Conservation (phyloP, 345 rosid species). For the Microthlaspi erraticum region DNA sequence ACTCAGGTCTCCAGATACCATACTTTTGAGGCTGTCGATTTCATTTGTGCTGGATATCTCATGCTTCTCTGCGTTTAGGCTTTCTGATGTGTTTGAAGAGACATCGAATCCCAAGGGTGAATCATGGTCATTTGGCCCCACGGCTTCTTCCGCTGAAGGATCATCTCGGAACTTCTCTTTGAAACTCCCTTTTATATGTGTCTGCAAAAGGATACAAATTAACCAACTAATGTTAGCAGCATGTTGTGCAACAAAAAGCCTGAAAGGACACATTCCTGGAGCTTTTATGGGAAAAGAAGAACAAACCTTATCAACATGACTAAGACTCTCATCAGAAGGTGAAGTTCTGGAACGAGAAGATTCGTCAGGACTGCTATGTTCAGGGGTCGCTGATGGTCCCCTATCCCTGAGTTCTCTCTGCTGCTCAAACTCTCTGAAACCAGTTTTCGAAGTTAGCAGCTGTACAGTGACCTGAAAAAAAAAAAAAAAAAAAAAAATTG, state of each 20-base stretch:
- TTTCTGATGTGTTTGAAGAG: conserved; percentile 87
- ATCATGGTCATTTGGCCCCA: conserved; percentile 55
- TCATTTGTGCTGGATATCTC: conserved; percentile 76
- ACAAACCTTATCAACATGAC: conserved; percentile 65
- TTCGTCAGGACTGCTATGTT: conserved; percentile 64
- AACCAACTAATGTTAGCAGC: neutral
- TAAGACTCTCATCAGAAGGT: conserved; percentile 60
- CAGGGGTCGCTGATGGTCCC: conserved; percentile 67
- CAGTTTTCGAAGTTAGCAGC: conserved; percentile 95
- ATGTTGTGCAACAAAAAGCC: conserved; percentile 7
- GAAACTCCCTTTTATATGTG: conserved; percentile 60
- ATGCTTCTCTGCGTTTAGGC: conserved; percentile 81
- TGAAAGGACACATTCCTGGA: conserved; percentile 27
- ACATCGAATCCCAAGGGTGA: conserved; percentile 80
- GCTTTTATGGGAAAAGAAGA: conserved; percentile 30
- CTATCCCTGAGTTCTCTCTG: conserved; percentile 90
- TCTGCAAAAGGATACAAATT: conserved; percentile 49
- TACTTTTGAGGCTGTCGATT: conserved; percentile 77
- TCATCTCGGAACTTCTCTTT: conserved; percentile 62
- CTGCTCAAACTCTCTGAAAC: conserved; percentile 99
- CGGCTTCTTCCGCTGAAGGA: conserved; percentile 54
- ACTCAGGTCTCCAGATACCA: conserved; percentile 72
- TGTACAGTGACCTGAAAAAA: conserved; percentile 80
- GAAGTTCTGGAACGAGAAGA: conserved; percentile 57
- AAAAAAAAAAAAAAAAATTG: conserved; percentile 6